phyloP scores from a whole-genome alignment of 768 basidiomycete species.

The Coprinellus micaceus region DNA sequence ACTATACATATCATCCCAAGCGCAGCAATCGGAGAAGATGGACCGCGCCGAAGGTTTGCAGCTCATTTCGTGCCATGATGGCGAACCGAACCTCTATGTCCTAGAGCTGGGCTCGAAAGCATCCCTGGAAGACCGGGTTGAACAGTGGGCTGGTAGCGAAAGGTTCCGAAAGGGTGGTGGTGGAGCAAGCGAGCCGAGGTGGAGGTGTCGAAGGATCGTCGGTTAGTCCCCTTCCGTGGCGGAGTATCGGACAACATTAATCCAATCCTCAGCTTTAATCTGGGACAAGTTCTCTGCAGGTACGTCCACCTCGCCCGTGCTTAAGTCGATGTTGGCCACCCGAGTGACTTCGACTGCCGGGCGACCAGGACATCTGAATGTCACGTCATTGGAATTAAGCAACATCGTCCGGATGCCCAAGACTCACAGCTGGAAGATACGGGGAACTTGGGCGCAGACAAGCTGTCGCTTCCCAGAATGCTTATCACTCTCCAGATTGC shows the following conservation, averaged over 20 bases:
- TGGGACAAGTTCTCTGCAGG: conserved; percentile 19
- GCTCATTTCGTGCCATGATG: not conserved
- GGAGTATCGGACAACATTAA: conserved; percentile 2
- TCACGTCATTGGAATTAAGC: conserved; percentile 1
- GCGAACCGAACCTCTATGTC: no score
- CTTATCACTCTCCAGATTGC: conserved; percentile 36
- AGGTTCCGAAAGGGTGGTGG: not conserved
- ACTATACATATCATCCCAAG: not conserved
- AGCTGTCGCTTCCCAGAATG: conserved; percentile 26
- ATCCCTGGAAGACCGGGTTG: no score
- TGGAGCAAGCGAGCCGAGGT: not conserved
- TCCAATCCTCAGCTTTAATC: conserved; percentile 34
- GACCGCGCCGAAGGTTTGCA: not conserved
- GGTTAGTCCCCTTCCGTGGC: not conserved
- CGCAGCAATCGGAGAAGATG: not conserved
- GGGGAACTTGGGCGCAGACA: conserved; percentile 70
- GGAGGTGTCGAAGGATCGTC: not conserved
- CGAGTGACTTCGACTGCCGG: conserved; percentile 73
- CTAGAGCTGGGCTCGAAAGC: no score
- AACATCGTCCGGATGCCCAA: conserved; percentile 4
- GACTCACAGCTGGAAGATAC: conserved; percentile 69
- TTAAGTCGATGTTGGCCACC: conserved; percentile 42
- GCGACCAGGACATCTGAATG: conserved; percentile 55
- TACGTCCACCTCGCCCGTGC: conserved; percentile 49
- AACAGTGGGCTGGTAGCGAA: no score